These are phyloP conservation scores for Trametes gibbosa DNA, from an alignment of 768 basidiomycete genomes.

Conservation along the genomic window DNA sequence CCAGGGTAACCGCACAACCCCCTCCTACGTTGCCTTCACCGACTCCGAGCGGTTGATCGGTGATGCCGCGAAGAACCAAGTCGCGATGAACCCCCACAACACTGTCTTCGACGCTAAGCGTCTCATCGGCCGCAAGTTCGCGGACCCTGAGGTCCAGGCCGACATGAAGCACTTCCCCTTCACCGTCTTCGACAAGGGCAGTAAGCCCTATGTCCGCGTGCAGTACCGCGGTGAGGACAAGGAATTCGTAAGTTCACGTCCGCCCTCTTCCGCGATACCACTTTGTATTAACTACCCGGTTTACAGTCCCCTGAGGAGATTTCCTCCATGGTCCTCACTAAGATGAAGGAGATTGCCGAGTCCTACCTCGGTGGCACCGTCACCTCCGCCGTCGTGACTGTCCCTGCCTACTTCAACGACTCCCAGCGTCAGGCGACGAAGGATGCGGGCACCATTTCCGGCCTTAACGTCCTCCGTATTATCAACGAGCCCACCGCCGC, in stretches of 20 bases:
- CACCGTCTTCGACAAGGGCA: slow-evolving; percentile 79
- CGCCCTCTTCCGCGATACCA: too few species aligned
- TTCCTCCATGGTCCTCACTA: slow-evolving; percentile 94
- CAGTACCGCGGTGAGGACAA: slow-evolving; percentile 93
- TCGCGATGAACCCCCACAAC: slow-evolving; percentile 97
- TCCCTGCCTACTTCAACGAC: slow-evolving; percentile 99
- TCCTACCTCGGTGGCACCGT: slow-evolving; percentile 86
- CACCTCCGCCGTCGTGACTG: slow-evolving; percentile 91
- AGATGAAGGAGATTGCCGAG: slow-evolving; percentile 99
- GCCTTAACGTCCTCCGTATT: slow-evolving; percentile 94
- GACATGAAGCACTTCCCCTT: slow-evolving; percentile 94
- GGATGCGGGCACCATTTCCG: slow-evolving; percentile 93
- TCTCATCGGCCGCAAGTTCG: slow-evolving; percentile 91
- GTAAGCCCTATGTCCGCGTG: slow-evolving; percentile 87
- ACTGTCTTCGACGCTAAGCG: slow-evolving; percentile 98
- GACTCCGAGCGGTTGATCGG: slow-evolving; percentile 96
- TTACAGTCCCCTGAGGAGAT: slow-evolving; percentile 90
- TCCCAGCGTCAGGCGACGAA: slow-evolving; percentile 98
- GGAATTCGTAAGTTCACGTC: slow-evolving; percentile 68
- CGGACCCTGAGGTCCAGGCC: slow-evolving; percentile 79
- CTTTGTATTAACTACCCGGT: slow-evolving; percentile 24
- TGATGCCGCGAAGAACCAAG: slow-evolving; percentile 98
- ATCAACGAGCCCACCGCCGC: slow-evolving; percentile 99
- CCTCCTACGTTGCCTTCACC: slow-evolving; percentile 94
- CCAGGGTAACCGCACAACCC: slow-evolving; percentile 93